Conservation (phyloP, 352 stramenopile genomes). For the Globisporangium rhizosaccharum region DNA sequence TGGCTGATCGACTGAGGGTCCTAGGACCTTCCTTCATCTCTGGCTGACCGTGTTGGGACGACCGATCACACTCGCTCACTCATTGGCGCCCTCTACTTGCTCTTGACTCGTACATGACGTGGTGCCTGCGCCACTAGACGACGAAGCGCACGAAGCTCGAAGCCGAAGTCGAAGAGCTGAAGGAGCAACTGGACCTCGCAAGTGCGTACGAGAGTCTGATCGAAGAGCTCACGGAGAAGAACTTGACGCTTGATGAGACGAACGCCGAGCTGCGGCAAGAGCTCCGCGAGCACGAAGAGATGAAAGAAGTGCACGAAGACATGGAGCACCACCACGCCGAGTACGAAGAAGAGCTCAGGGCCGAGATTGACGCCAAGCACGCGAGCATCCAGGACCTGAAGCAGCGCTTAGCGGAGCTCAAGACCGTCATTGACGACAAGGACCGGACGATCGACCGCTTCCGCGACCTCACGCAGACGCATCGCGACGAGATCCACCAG, state of each 20-base stretch:
- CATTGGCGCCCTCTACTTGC: too few relatives aligned
- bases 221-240: slow-evolving; percentile 86
- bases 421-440: slow-evolving; percentile 64
- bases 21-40: neutral
- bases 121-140: slow-evolving; percentile 21
- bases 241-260: slow-evolving; percentile 77
- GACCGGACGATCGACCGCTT: slow-evolving; percentile 80
- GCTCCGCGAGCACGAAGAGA: slow-evolving; percentile 65
- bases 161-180: slow-evolving; percentile 75
- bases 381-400: slow-evolving; percentile 53
- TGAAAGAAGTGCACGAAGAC: slow-evolving; percentile 84
- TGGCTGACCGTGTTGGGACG: neutral
- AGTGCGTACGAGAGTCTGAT: slow-evolving; percentile 88
- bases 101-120: too few relatives aligned
- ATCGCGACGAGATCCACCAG: slow-evolving; percentile 69
- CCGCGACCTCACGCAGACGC: slow-evolving; percentile 57
- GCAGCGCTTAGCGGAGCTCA: slow-evolving; percentile 40
- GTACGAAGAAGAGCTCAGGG: slow-evolving; percentile 69
- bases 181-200: slow-evolving; percentile 80
- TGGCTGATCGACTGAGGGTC: neutral
- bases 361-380: slow-evolving; percentile 64
- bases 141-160: slow-evolving; percentile 51
- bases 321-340: slow-evolving; percentile 87
- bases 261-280: slow-evolving; percentile 69
- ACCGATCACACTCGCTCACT: neutral